Base-by-base conservation (phyloP, 1,284 basidiomycete genomes). In the Cryptococcus jaspeensis region DNA sequence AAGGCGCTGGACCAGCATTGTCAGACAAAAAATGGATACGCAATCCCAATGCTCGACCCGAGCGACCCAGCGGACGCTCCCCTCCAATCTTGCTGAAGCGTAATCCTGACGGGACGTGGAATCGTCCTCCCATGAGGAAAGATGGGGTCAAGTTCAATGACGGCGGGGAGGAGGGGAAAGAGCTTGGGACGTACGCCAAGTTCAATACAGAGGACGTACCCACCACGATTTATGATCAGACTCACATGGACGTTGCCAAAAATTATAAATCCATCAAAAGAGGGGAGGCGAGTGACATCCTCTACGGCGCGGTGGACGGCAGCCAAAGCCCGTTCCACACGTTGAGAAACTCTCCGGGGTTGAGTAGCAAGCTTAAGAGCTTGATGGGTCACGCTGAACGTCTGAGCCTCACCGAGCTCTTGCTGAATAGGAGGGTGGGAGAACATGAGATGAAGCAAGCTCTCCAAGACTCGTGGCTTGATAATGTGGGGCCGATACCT, bases 161-260 rank as follows among this genome's bases (percentile, higher is more conserved):
- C 35, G 44, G 44, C 22, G 53, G 53, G n/a, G 32, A 36, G 36
- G 35, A 51, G 44, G 58, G 58, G 20, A 59, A 59, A 39, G 58
- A 59, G 18, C 8, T 37, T 16, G 43, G 41, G 15, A 22, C 36
- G 0, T 35, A 47, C 5, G 52, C 36, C 3, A 20, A 28, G 3
- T 52, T 39, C 32, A 55, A 59, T 36, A 32, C 16, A 4, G 39
- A 38, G 9, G 56, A 58, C 38, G 28, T 51, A 2, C n/a, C 53
- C 1, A 39, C 40, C 35, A 42, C 13, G 12, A 41, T 59, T 8
- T 59, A 59, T 23, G 50, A 59, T 18, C 49, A 52, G 38, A 35
- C 37, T 0, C 32, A 52, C 16, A 20, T 39, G 2, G 42, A 45
- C 7, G 38, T 36, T 13, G 40, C 42, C 16, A 22, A n/a, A 15